Base-by-base conservation (phyloP, 73 alveolate genomes). In the Urostyla sp. region DNA sequence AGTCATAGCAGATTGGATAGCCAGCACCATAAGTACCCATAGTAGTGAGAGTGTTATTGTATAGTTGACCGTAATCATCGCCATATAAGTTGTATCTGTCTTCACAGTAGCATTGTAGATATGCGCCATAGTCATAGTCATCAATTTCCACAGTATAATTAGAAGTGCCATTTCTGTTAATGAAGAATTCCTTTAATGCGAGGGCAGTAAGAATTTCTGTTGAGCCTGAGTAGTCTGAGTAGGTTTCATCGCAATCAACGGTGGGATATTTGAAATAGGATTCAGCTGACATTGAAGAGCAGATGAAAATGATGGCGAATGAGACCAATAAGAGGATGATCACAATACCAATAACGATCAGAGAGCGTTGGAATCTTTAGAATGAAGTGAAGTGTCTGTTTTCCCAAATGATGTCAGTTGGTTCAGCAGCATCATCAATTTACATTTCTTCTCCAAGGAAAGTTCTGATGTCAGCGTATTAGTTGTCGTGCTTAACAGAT, bases 321-420 rank as follows among this genome's bases (percentile, higher is more conserved):
- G 59, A 40, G 63, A 36, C 49, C 18, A 49, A 24, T 3, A 66
- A 30, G 49, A 66, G 59, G 63, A 66, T 3, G 44, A 40, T 15
- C 8, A 66, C 63, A 23, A 44, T 20, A 40, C 15, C 2, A 20
- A 40, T 46, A 16, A 40, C 80, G 4, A 66, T 66, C 27, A 21
- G 21, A 6, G 61, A 20, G n/a, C 61, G 16, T 61, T 66, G 16
- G 44, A 66, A 28, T 20, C 59, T 20, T 1, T 34, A 40, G 16
- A 32, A 66, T 13, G 51, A 13, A 61, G 63, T 37, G 46, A 66
- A 37, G 49, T 66, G 80, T 44, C 80, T 66, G 61, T 66, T 66
- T 36, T 81, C 91, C 91, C 91, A 81, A 51, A 81, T 67, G 15
- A 81, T 72, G 50, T 81, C 80, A 20, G 83, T 44, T 24, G 91